Conservation (phyloP, 192 early-diverging fungal genomes). For the Linnemannia hyalina region DNA sequence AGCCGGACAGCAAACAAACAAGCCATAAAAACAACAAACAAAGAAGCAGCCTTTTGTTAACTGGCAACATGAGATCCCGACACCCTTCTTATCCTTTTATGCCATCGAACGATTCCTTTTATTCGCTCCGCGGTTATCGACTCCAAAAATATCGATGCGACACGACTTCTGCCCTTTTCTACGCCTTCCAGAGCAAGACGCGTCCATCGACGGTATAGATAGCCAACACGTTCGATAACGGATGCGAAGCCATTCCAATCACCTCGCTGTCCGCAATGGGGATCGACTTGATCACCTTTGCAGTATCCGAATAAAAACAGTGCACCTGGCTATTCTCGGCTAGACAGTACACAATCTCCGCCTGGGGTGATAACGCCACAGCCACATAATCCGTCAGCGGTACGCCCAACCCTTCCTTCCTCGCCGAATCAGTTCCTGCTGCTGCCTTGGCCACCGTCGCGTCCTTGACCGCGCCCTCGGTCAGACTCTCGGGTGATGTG, state of each 20-base stretch:
- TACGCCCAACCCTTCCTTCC: conserved; percentile 35
- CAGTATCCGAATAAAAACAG: conserved; percentile 76
- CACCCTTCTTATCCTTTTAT: neutral
- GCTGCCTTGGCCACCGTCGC: conserved; percentile 25
- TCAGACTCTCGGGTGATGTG: conserved; percentile 59
- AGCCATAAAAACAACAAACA: conserved; percentile 12
- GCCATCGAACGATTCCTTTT: neutral
- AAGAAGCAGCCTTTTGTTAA: neutral
- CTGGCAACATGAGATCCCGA: neutral
- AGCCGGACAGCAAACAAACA: conserved; percentile 21
- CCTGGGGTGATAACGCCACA: conserved; percentile 77
- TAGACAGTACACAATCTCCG: conserved; percentile 86
- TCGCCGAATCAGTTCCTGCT: conserved; percentile 25
- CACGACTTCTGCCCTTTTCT: neutral
- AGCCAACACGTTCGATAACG: conserved; percentile 85
- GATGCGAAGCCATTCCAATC: conserved; percentile 85
- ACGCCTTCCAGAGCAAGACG: conserved; percentile 72
- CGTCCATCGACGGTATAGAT: conserved; percentile 76
- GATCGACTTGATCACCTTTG: conserved; percentile 58
- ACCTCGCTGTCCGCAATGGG: conserved; percentile 75
- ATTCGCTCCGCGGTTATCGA: neutral
- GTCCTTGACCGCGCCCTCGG: conserved; percentile 40
- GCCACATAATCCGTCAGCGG: conserved; percentile 44
- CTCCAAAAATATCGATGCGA: neutral
- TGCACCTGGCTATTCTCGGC: conserved; percentile 78